A percentile compares a stretch with the other conserved stretches of the same genome.
Conservation (phyloP, 441 rosid genomes). For the Jatropha multifida region DNA sequence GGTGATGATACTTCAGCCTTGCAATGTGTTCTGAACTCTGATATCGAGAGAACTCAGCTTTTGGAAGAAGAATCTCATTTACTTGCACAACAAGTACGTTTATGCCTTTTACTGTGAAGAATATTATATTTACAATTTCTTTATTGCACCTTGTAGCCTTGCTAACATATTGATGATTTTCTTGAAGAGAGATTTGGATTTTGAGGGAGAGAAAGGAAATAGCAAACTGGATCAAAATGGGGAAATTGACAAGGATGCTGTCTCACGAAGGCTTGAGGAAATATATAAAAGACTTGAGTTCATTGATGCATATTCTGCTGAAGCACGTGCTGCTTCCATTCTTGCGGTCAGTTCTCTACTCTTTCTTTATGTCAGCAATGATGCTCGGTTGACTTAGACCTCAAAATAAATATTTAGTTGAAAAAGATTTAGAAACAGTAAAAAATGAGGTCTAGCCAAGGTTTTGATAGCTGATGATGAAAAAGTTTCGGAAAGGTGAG, state of each 20-base stretch:
- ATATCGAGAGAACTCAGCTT: slow-evolving; percentile 80
- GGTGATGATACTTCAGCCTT: slow-evolving; percentile 87
- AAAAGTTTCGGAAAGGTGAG: neutral
- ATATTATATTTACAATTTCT: slow-evolving; percentile 15
- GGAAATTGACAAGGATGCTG: slow-evolving; percentile 54
- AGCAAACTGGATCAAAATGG: slow-evolving; percentile 46
- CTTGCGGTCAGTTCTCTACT: slow-evolving; percentile 68
- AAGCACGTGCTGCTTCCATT: slow-evolving; percentile 94
- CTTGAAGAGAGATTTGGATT: slow-evolving; percentile 71
- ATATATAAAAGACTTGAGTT: slow-evolving; percentile 93
- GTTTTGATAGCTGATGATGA: slow-evolving; percentile 1
- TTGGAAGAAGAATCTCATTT: slow-evolving; percentile 72
- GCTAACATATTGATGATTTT: slow-evolving; percentile 28
- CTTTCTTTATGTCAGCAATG: slow-evolving; percentile 17
- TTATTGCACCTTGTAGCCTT: slow-evolving; percentile 10
- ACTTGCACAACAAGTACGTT: slow-evolving; percentile 66
- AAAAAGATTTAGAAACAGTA: neutral
- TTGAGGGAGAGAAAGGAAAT: slow-evolving; percentile 50
- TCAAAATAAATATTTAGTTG: neutral
- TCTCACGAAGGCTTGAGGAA: slow-evolving; percentile 68
- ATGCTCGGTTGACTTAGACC: slow-evolving; percentile 8
- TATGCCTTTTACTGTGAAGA: slow-evolving; percentile 17
- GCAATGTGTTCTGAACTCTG: slow-evolving; percentile 93
- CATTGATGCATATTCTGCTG: slow-evolving; percentile 93
- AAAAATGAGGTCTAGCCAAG: neutral